A percentile compares a stretch with the other conserved stretches of the same genome.
Conservation (phyloP, 306 rosid genomes). For the Cicer arietinum region DNA sequence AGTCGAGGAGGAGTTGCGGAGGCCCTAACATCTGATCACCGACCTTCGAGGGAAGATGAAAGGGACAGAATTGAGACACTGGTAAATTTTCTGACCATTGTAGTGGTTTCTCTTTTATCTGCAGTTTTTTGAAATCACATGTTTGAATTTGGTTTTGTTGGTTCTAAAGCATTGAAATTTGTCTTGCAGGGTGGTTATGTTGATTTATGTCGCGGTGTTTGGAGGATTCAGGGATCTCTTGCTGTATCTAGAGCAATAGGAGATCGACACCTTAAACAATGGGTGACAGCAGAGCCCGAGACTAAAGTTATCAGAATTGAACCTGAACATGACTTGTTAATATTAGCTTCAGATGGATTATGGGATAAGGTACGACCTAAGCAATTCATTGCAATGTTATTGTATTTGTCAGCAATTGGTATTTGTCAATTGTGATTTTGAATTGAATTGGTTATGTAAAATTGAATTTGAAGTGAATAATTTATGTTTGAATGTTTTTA, state of each 20-base stretch:
- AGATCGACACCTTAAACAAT: constrained; percentile 75
- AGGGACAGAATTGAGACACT: constrained; percentile 69
- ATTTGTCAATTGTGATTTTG: not conserved
- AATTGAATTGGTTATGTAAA: no score
- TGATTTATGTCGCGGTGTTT: constrained; percentile 79
- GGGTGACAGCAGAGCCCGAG: constrained; percentile 93
- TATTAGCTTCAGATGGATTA: constrained; percentile 94
- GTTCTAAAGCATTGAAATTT: constrained; percentile 37
- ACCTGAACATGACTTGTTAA: constrained; percentile 78
- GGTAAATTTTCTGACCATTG: constrained; percentile 51
- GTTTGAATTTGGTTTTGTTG: constrained; percentile 15
- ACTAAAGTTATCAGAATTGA: constrained; percentile 66
- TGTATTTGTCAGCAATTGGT: not conserved
- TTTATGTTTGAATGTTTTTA: no score
- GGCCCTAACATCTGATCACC: constrained; percentile 89
- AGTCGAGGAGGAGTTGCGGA: constrained; percentile 81
- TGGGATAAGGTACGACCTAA: constrained; percentile 85
- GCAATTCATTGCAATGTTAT: constrained; percentile 1
- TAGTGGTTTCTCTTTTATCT: not conserved
- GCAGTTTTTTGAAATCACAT: not conserved
- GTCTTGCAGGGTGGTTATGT: constrained; percentile 88
- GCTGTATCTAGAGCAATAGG: constrained; percentile 95
- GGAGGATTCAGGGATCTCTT: constrained; percentile 92
- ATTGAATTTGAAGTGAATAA: no score
- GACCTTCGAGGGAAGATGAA: constrained; percentile 88